Evolutionary conservation across 371 early-diverging fungal genomes (phyloP).

Genomic region (Syncephalis fuscata): DNA sequence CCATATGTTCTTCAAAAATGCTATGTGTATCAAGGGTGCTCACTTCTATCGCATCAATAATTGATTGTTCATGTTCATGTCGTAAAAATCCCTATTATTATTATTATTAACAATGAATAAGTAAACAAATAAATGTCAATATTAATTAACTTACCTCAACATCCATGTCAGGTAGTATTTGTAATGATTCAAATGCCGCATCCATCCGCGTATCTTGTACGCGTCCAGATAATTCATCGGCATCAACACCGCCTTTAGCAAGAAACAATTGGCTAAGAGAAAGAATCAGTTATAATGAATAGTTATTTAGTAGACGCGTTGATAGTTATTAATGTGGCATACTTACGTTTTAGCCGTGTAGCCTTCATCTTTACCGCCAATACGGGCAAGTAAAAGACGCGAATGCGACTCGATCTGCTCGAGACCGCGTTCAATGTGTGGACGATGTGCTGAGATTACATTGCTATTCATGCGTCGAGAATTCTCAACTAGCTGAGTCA

Average conservation of each 20-base stretch:
- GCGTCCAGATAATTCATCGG: conserved; percentile 33
- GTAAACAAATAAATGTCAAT: background rate
- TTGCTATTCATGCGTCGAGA: too few species aligned
- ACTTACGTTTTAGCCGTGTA: conserved; percentile 27
- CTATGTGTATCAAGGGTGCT: conserved; percentile 22
- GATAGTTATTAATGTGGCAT: background rate
- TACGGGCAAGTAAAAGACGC: conserved; percentile 35
- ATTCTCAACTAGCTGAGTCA: too few species aligned
- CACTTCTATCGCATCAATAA: conserved; percentile 53
- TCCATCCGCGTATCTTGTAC: conserved; percentile 38
- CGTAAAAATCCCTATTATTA: conserved; percentile 34
- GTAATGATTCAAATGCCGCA: conserved; percentile 46
- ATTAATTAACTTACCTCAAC: conserved; percentile 39
- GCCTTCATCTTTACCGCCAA: conserved; percentile 19
- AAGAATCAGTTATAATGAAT: background rate
- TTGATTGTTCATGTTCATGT: conserved; percentile 50
- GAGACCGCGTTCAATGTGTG: conserved; percentile 52
- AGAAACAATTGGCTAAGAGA: conserved; percentile 31
- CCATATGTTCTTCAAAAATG: background rate
- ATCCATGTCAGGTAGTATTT: conserved; percentile 49
- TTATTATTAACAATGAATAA: background rate
- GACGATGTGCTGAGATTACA: conserved; percentile 5
- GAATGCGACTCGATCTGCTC: conserved; percentile 62
- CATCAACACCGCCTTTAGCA: conserved; percentile 58
- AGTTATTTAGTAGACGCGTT: background rate